phyloP scores from a whole-genome alignment of 176 grass and related monocot genomes.

The Oropetium thomaeum region DNA sequence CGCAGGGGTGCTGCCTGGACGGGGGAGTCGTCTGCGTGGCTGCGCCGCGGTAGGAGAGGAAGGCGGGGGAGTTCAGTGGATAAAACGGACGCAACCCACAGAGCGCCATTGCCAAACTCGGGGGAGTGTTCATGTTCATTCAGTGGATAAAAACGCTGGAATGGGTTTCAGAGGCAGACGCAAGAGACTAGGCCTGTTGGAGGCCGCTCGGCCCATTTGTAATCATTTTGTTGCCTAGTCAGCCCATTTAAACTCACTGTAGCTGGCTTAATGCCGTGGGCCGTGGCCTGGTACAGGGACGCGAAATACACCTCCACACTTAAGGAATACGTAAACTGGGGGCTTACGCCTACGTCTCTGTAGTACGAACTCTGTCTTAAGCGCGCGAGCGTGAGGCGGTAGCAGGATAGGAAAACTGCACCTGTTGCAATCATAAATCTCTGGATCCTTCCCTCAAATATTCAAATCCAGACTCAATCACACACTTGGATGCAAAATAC shows the following conservation, averaged over 20 bases:
- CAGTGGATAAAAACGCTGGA: too few relatives aligned
- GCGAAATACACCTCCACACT: too few relatives aligned
- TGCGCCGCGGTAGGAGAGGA: too few relatives aligned
- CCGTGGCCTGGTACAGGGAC: too few relatives aligned
- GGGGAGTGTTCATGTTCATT: too few relatives aligned
- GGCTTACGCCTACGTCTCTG: background rate
- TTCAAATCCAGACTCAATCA: constrained; percentile 5
- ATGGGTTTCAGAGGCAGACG: background rate
- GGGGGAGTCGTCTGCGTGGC: too few relatives aligned
- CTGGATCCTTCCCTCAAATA: background rate
- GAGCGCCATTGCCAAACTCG: too few relatives aligned
- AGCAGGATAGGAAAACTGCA: background rate
- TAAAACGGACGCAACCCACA: too few relatives aligned
- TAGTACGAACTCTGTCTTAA: background rate
- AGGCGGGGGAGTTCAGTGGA: too few relatives aligned
- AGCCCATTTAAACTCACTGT: background rate
- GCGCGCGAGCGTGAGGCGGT: background rate
- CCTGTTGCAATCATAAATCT: background rate
- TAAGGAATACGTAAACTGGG: background rate
- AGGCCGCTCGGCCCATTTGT: background rate
- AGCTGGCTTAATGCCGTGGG: background rate
- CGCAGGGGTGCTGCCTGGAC: too few relatives aligned
- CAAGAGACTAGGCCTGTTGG: background rate
- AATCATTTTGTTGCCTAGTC: background rate
- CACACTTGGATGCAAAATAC: background rate